A percentile compares a stretch with the other conserved stretches of the same genome.
phyloP scores from a whole-genome alignment of 78 protist genomes.

The Capsaspora owczarzaki region DNA sequence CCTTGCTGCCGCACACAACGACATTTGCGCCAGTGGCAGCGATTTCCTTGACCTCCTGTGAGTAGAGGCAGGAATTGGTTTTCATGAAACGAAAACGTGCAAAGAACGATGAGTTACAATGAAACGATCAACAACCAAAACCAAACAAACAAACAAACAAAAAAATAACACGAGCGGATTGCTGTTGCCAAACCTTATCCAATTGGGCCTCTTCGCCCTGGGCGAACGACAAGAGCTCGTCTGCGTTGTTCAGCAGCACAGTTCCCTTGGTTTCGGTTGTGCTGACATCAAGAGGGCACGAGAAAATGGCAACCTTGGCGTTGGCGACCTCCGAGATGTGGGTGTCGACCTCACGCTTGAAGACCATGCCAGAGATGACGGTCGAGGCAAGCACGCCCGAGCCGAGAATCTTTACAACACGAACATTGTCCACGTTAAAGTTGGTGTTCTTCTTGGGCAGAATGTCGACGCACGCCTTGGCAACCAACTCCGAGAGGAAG shows the following conservation, averaged over 20 bases:
- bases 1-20: constrained; percentile 70
- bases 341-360: constrained; percentile 51
- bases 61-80: neutral
- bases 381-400: constrained; percentile 59
- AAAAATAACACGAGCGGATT: neutral
- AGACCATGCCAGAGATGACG: constrained; percentile 84
- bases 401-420: constrained; percentile 93
- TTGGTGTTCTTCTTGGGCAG: constrained; percentile 57
- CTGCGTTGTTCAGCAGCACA: constrained; percentile 82
- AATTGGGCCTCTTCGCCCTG: constrained; percentile 80
- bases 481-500: constrained; percentile 69
- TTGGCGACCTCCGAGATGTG: constrained; percentile 52
- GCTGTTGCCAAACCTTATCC: constrained; percentile 13
- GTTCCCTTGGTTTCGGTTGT: constrained; percentile 95
- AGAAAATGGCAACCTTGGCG: constrained; percentile 90
- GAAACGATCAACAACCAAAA: neutral
- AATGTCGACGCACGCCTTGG: constrained; percentile 79
- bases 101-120: neutral
- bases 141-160: neutral
- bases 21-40: constrained; percentile 89
- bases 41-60: constrained; percentile 62
- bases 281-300: constrained; percentile 77
- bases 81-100: neutral
- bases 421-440: constrained; percentile 97
- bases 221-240: constrained; percentile 72